phyloP scores from a whole-genome alignment of 345 rosid genomes.

The Bruguiera sexangula region DNA sequence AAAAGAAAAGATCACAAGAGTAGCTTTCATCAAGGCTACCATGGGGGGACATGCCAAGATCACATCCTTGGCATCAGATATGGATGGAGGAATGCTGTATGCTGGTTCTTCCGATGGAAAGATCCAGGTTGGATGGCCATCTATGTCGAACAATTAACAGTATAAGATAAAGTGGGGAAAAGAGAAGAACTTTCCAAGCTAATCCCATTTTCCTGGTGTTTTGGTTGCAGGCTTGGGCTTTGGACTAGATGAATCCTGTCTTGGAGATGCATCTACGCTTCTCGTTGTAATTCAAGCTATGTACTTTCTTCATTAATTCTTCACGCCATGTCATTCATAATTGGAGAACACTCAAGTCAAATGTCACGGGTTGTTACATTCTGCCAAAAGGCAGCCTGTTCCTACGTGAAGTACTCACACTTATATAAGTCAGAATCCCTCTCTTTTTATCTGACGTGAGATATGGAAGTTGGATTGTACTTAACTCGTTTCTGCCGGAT shows the following conservation, averaged over 20 bases:
- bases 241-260: conserved; percentile 30
- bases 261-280: neutral
- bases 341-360: too few species aligned
- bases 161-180: too few species aligned
- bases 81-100: conserved; percentile 48
- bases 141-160: neutral
- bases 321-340: too few species aligned
- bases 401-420: too few species aligned
- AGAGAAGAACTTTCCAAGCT: neutral
- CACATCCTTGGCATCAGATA: conserved; percentile 39
- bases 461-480: too few species aligned
- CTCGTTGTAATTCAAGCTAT: neutral
- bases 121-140: conserved; percentile 40
- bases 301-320: too few species aligned
- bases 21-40: conserved; percentile 34
- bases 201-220: neutral
- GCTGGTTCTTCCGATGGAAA: conserved; percentile 59
- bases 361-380: too few species aligned
- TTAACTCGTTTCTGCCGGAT: too few species aligned
- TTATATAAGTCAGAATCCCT: too few species aligned
- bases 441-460: too few species aligned
- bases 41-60: conserved; percentile 37
- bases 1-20: conserved; percentile 35
- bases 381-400: too few species aligned
- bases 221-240: conserved; percentile 43